Evolutionary conservation across 2,329 filamentous ascomycete species (phyloP), one percentile per base, ranked within the genome.

Genomic region (Penicillium sp.): DNA sequence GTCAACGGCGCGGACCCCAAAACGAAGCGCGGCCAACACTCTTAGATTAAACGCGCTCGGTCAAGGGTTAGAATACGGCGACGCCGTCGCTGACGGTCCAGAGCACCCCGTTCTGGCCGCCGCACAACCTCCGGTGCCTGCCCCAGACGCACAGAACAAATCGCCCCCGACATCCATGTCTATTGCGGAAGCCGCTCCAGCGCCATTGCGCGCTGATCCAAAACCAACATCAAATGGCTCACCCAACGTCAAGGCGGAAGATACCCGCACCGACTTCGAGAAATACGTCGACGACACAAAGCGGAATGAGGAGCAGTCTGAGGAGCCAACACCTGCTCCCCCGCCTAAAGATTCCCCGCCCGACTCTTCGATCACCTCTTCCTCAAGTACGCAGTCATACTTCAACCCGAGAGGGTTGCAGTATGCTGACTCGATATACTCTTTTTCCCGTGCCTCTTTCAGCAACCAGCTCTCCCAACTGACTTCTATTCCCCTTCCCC

Each of bases 401-500:
- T 74, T 75, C 48, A 73, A 75, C 46, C 70, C 72, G 0, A 60
- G 65, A 20, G 68, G 75, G 47, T 67, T 81, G 6, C 78, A 78
- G 20, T 81, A 90, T 10, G 79, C 90, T 3, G 88, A 88, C 37
- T 97, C 92, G 31, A 90, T 97, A 59, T 96, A 95, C 71, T 95
- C 93, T 1, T 81, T 98, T 50, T 95, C 90, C 2, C 83, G 92
- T 39, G 87, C 87, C 29, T 96, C 92, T 6, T 95, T 98, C 69
- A 88, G 89, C 55, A 95, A 88, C 62, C 93, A 97, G 70, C 82
- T 97, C 46, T 88, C 89, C 42, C 90, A 96, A 68, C 78, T 98
- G 56, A 97, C 91, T 0, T 90, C 90, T 15, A 84, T 97, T 50
- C 86, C 89, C 62, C 79, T 97, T 2, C 93, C 93, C 1, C 87